Conservation (phyloP, 202 grass and related monocot species). For the Zoysia matrella region DNA sequence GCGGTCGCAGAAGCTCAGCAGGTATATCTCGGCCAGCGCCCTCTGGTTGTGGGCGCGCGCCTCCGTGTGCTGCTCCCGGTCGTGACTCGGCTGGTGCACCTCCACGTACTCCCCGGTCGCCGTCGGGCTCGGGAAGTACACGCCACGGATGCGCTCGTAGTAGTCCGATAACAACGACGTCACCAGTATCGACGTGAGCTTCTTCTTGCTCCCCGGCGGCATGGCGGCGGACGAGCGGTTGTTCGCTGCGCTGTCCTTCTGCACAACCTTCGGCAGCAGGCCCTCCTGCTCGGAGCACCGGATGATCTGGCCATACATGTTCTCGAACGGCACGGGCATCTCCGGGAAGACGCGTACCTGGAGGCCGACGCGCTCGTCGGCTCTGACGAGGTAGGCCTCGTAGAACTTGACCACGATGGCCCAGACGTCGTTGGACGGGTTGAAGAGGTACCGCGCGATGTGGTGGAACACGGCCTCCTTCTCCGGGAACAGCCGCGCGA, state of each 20-base stretch:
- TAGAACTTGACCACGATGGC: conserved; percentile 52
- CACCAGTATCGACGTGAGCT: conserved; percentile 58
- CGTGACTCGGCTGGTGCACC: conserved; percentile 80
- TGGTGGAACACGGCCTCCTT: conserved; percentile 72
- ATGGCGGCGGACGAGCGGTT: background rate
- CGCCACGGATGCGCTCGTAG: conserved; percentile 62
- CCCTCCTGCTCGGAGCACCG: conserved; percentile 52
- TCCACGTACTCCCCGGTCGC: conserved; percentile 49
- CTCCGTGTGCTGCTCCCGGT: conserved; percentile 64
- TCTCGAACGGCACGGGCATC: conserved; percentile 54
- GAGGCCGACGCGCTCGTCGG: conserved; percentile 65
- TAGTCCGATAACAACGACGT: conserved; percentile 62
- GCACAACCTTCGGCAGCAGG: conserved; percentile 46
- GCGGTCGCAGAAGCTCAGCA: conserved; percentile 70
- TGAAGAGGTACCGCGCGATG: conserved; percentile 70
- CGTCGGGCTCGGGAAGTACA: conserved; percentile 60
- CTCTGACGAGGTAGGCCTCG: conserved; percentile 53
- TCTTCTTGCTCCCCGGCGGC: background rate
- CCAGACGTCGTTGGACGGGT: conserved; percentile 76
- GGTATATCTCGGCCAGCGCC: conserved; percentile 76
- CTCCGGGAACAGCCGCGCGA: conserved; percentile 64
- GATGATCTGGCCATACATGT: conserved; percentile 58
- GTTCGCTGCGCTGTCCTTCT: background rate
- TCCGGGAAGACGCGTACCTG: conserved; percentile 67
- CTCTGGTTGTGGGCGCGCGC: conserved; percentile 61